Evolutionary conservation across 2,329 filamentous ascomycete species (phyloP), one percentile per base, ranked within the genome.

Genomic region (Aschersonia sp.): DNA sequence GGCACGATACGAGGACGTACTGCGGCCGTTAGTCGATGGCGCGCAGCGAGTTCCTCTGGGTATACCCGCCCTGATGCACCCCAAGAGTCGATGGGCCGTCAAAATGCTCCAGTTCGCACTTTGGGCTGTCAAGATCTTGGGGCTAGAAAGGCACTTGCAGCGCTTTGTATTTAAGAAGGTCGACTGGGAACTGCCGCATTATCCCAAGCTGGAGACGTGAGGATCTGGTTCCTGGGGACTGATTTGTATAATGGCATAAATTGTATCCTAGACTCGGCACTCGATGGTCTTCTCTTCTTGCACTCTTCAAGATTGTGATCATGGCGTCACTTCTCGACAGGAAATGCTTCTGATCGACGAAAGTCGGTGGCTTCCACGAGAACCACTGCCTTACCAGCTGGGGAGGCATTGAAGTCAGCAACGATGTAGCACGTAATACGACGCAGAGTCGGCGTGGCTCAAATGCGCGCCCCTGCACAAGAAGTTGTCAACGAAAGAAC

Each of bases 1-100:
- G 7, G n/a, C 43, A 4, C 12, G 43, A 12, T 48, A 48, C 47
- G 47, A 48, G 38, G 20, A 30, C 7, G 38, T 31, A 5, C 20
- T 48, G 10, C 12, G 47, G 43, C 47, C 47, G 12, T 45, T n/a
- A n/a, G 47, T 48, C 5, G 32, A 48, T 4, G 28, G 40, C 30
- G 32, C 35, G 31, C 47, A 48, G 47, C 9, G 31, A 3, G n/a
- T 48, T 9, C 38, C 47, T 20, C 3, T 4, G 4, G 47, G 43
- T 4, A 3, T 45, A 5, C 43, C 43, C 7, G 29, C 32, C 43
- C 5, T 45, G 9, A 5, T 30, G n/a, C 40, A 42, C 38, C 47
- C 43, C 2, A 30, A 20, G 35, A 45, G 9, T 29, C 9, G 28
- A 29, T 48, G 47, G 47, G 43, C 29, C 4, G 30, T 45, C 12